phyloP scores from a whole-genome alignment of 768 basidiomycete species.

The Amanita muscaria region DNA sequence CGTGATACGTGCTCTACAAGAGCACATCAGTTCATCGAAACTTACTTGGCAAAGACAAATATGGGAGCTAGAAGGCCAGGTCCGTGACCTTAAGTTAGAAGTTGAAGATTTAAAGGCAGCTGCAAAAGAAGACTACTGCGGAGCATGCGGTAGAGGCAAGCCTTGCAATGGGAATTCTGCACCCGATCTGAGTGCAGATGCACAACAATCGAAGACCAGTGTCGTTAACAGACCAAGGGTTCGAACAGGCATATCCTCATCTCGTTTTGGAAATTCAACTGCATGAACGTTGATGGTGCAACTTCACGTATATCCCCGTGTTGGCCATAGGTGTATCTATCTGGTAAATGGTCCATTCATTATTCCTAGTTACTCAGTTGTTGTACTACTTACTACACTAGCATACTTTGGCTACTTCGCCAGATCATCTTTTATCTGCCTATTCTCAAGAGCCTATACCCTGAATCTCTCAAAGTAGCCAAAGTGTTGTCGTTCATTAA shows the following conservation, averaged over 20 bases:
- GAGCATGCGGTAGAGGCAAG: conserved; percentile 50
- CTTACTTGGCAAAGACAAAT: conserved; percentile 65
- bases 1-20: conserved; percentile 46
- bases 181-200: conserved; percentile 1
- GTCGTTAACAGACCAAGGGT: conserved; percentile 59
- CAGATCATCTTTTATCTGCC: background rate
- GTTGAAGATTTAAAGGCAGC: conserved; percentile 40
- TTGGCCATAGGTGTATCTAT: background rate
- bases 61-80: conserved; percentile 67
- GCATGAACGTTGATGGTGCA: conserved; percentile 17
- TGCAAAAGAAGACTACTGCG: conserved; percentile 38
- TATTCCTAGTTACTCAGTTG: background rate
- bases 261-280: conserved; percentile 53
- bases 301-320: background rate
- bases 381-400: conserved; percentile 5
- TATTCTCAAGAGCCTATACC: too few species aligned
- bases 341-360: background rate
- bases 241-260: conserved; percentile 54
- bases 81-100: conserved; percentile 63
- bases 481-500: background rate
- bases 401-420: background rate
- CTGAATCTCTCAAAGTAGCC: too few species aligned
- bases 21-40: conserved; percentile 49
- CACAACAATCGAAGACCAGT: conserved; percentile 22
- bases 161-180: background rate